Evolutionary conservation across 1,139 yeast genomes (phyloP).

Genomic region (Scheffersomyces titani): DNA sequence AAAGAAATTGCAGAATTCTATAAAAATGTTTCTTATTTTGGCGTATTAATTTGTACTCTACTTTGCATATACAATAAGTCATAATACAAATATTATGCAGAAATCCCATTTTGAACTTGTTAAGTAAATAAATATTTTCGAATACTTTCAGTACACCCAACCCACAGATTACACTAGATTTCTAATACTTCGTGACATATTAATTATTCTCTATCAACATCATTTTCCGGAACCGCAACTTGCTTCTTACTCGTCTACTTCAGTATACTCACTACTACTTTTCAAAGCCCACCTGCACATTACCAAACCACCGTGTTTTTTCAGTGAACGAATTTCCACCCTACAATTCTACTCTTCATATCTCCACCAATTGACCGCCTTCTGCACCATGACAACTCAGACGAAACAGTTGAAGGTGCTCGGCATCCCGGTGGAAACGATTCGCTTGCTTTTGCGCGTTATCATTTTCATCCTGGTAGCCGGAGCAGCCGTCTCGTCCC

Average conservation of each 20-base stretch:
- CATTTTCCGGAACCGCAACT: not conserved
- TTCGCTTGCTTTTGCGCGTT: constrained; percentile 56
- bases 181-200: no score
- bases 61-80: not conserved
- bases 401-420: constrained; percentile 21
- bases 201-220: not conserved
- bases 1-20: no score
- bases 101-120: not conserved
- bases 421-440: constrained; percentile 41
- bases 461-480: constrained; percentile 71
- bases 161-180: not conserved
- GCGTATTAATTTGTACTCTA: no score
- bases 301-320: not conserved
- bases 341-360: not conserved
- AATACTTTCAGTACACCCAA: not conserved
- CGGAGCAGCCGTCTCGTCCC: constrained; percentile 88
- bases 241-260: constrained; percentile 1
- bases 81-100: not conserved
- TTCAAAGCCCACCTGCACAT: constrained; percentile 3
- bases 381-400: constrained; percentile 6
- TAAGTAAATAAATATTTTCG: no score
- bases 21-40: no score
- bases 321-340: not conserved
- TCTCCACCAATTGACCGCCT: not conserved
- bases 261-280: constrained; percentile 5